These are phyloP conservation scores for Scutellaria barbata DNA, from an alignment of 257 asterid genomes.

Conservation along the genomic window DNA sequence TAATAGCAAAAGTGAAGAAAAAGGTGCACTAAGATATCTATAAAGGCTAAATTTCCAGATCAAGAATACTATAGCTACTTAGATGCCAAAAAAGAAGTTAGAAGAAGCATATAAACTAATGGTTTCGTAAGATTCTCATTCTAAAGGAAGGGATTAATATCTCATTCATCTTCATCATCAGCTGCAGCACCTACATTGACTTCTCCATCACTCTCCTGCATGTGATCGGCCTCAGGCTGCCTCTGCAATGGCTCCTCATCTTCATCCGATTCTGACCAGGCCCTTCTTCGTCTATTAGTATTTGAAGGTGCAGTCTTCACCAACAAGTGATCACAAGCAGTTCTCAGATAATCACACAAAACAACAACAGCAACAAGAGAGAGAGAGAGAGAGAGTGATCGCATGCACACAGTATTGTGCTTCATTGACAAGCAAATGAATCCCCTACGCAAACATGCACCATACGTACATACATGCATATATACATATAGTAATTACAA, in stretches of 20 bases:
- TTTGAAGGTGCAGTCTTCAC: conserved; percentile 65
- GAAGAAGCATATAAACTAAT: neutral
- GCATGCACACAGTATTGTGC: neutral
- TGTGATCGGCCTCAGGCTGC: conserved; percentile 44
- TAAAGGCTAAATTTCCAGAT: too few species aligned
- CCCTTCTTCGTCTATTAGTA: conserved; percentile 58
- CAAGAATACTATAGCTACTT: too few species aligned
- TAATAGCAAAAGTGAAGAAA: too few species aligned
- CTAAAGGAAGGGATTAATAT: neutral
- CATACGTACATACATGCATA: too few species aligned
- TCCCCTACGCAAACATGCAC: too few species aligned
- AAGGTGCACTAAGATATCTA: too few species aligned
- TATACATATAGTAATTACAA: too few species aligned
- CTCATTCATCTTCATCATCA: conserved; percentile 50
- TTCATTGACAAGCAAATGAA: too few species aligned
- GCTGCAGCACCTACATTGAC: conserved; percentile 46
- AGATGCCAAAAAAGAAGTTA: too few species aligned
- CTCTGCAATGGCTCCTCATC: conserved; percentile 59
- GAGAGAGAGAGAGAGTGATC: neutral
- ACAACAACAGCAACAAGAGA: too few species aligned
- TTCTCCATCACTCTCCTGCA: conserved; percentile 64
- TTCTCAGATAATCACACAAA: neutral
- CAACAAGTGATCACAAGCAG: conserved; percentile 23
- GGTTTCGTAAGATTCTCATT: neutral
- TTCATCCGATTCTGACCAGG: conserved; percentile 87